Percentiles rank a stretch among this genome's conserved stretches.
These are phyloP conservation scores for Coemansia sp. DNA, from an alignment of 192 early-diverging fungal species.

Conservation along the genomic window DNA sequence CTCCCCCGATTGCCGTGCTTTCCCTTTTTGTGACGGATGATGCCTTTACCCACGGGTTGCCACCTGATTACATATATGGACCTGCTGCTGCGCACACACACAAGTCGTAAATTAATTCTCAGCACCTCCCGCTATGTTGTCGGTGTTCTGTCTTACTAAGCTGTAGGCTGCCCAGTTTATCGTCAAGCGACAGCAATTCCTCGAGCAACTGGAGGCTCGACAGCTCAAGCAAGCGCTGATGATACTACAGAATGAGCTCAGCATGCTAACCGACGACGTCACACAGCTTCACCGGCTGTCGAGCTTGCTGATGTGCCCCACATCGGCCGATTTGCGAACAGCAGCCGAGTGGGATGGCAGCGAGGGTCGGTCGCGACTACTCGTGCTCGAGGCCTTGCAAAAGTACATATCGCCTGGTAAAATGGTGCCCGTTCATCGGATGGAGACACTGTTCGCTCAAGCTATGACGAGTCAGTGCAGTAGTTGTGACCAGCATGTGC, in stretches of 20 bases:
- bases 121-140: not conserved
- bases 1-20: constrained; percentile 5
- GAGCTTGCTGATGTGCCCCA: constrained; percentile 36
- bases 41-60: constrained; percentile 9
- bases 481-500: constrained; percentile 82
- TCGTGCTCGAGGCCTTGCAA: constrained; percentile 51
- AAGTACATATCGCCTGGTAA: constrained; percentile 75
- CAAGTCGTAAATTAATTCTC: constrained; percentile 1
- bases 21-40: not conserved
- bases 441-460: constrained; percentile 84
- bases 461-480: constrained; percentile 73
- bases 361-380: constrained; percentile 54
- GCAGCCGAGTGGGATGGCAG: constrained; percentile 84
- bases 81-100: not conserved
- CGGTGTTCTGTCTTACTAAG: not conserved
- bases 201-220: constrained; percentile 80
- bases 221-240: constrained; percentile 74
- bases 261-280: constrained; percentile 70
- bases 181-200: constrained; percentile 87
- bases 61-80: constrained; percentile 4
- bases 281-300: constrained; percentile 77
- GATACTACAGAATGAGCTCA: constrained; percentile 81
- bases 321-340: constrained; percentile 65
- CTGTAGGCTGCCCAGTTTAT: constrained; percentile 65
- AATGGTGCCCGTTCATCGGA: constrained; percentile 89